Evolutionary conservation across 164 flowering plant genomes (phyloP), one percentile per base, ranked within the genome.

Genomic region (Magnolia changhungtana): DNA sequence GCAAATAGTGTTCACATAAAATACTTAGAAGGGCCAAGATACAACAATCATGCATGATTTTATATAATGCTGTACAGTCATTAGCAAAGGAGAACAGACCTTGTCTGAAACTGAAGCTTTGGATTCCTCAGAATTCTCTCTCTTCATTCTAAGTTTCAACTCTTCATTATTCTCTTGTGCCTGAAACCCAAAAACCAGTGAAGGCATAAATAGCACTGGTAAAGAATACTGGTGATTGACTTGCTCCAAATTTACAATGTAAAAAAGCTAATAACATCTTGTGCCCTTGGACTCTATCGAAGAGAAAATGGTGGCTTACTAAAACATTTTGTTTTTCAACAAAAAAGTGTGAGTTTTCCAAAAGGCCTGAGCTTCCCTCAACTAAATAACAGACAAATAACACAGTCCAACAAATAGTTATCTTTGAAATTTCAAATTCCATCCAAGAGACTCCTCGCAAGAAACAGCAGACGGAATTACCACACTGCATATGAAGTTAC

Each of bases 91-190:
- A 51, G 55, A 74, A 55, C 75, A 72, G 0, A 90, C 95, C 96
- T 88, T 93, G 81, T 93, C 98, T 31, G 76, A 84, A 50, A 72
- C 86, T n/a, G 85, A 81, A 69, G 82, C 74, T 49, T 66, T 84
- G 50, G 82, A 76, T 78, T 85, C 90, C 77, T 79, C 90, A 74
- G 84, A 74, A 45, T 78, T 74, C 71, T 90, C 93, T 83, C 86
- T 81, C 79, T 79, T 91, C 72, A 89, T 78, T 85, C 78, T 90
- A 27, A 71, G 77, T 83, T 70, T 91, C 88, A 79, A 83, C 78
- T 87, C 93, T 81, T 93, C 98, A 85, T 87, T 91, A 78, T 88
- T 89, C 82, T 90, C 96, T 2, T 72, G 45, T 61, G 91, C 88
- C 98, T 94, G 89, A 73, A 80, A 79, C 29, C 50, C 49, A 29